phyloP scores from a whole-genome alignment of 1,139 yeast species.

The Yamadazyma taylorii region DNA sequence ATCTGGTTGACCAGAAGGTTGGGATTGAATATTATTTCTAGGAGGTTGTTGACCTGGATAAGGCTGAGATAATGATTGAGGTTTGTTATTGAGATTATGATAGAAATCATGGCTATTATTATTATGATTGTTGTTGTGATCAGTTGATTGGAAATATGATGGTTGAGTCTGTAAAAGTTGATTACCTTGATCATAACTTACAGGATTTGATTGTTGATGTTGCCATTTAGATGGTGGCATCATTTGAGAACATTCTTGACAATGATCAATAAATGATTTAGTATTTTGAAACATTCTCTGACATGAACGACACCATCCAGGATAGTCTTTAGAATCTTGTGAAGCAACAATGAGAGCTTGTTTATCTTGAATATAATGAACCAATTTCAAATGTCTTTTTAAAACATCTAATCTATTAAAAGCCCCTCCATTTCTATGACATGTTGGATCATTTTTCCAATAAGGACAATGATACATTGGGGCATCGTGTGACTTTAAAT shows the following conservation, averaged over 20 bases:
- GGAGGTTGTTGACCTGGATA: neutral
- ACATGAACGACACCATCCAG: slow-evolving; percentile 68
- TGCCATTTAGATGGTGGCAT: slow-evolving; percentile 30
- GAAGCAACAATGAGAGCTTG: slow-evolving; percentile 17
- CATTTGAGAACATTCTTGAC: slow-evolving; percentile 57
- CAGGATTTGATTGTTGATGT: neutral
- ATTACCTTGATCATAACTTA: slow-evolving; percentile 3
- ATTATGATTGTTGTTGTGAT: too few species aligned
- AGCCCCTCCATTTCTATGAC: slow-evolving; percentile 73
- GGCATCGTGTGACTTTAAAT: slow-evolving; percentile 59
- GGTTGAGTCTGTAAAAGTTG: neutral
- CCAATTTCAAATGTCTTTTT: slow-evolving; percentile 65
- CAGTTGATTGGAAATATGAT: too few species aligned
- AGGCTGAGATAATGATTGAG: neutral
- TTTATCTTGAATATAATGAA: slow-evolving; percentile 59
- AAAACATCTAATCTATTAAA: slow-evolving; percentile 70
- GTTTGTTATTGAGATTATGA: too few species aligned
- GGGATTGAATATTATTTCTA: neutral
- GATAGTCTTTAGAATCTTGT: slow-evolving; percentile 35
- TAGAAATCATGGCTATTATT: too few species aligned
- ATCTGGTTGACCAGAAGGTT: neutral
- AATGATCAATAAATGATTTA: slow-evolving; percentile 64
- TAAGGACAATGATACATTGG: slow-evolving; percentile 73
- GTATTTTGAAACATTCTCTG: slow-evolving; percentile 57
- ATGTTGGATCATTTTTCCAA: slow-evolving; percentile 64